Base-by-base conservation (phyloP, 768 basidiomycete species). In the Leccinum incarnatum region DNA sequence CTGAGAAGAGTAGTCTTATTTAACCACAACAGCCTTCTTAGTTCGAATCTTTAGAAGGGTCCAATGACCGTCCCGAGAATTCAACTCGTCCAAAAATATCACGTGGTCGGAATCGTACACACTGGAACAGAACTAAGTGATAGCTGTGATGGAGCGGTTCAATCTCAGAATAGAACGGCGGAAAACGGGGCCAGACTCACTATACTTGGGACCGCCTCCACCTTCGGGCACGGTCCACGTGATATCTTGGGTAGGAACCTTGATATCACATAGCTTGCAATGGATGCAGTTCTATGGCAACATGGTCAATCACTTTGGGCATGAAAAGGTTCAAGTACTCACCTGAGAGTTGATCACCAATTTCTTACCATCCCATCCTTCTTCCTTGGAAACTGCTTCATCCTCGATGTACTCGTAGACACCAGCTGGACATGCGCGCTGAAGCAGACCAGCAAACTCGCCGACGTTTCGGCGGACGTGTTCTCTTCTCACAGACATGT, bases 141-240 rank as follows among this genome's bases (percentile, higher is more conserved):
- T 52, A n/a, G 60, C 65, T 69, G 29, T 8, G 36, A 42, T 1
- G 7, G 7, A 17, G 6, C 17, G 0, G 5, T 1, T 64, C 25
- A 59, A 50, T 30, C 21, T 17, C 14, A 54, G 3, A 27, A 5
- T 9, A 4, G 12, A 21, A 27, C 17, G 10, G 30, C 47, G 12
- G 8, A 6, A 7, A 55, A 15, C 2, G 19, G 42, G 19, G 19
- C n/a, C 11, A 52, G 4, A 56, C 68, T 36, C 65, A 96, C 95
- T 90, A 70, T 97, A 98, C 73, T 96, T 96, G 37, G 95, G 96
- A 53, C 96, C 96, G 32, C 96, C 96, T 12, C 93, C 91, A 11
- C 95, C 96, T 75, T 98, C 95, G 0, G 97, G 97, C 0, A 97
- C 94, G 5, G 87, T 89, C 96, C 96, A 98, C 15, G 88, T 92